Evolutionary conservation across 345 rosid species (phyloP), one percentile per base, ranked within the genome.

Genomic region (Bruguiera sexangula): DNA sequence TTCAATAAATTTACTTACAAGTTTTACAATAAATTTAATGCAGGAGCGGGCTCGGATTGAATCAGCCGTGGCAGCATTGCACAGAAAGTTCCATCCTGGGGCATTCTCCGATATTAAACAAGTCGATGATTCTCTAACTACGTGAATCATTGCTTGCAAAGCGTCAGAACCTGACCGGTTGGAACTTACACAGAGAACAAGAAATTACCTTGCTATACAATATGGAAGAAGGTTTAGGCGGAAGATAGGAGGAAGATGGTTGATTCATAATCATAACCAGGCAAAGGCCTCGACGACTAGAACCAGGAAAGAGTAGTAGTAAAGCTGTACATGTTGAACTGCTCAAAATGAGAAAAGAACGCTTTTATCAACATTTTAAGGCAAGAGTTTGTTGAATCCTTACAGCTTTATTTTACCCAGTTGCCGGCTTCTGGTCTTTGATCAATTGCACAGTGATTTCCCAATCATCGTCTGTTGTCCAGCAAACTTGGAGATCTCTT

Each of bases 31-130:
- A 65, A 67, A 39, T 19, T 71, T 51, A 46, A 71, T 73, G 66
- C 93, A 93, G 98, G 87, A 82, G 54, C 75, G 62, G 60, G 78
- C 80, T 13, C 79, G 90, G 76, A 76, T 88, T 60, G 84, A 84
- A 52, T 75, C 69, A 60, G 96, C 93, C 15, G 66, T 72, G 34
- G 83, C 81, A 63, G 86, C 85, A 15, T 75, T 93, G 67, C 7
- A 68, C 84, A 87, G 88, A 75, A 88, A 84, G 75, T 81, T 85
- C 75, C 80, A 74, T 60, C 61, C 70, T 0, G 83, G 78, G 54
- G 79, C 83, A 36, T 82, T 93, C 52, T 70, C 82, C 10, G 87
- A 86, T 63, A 27, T 73, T 62, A 62, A 68, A 52, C 80, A 74
- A 79, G 48, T 62, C 26, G 32, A 27, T 65, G 29, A 27, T 39